These are phyloP conservation scores for Silybum marianum DNA, from an alignment of 129 eudicot genomes.

Conservation along the genomic window DNA sequence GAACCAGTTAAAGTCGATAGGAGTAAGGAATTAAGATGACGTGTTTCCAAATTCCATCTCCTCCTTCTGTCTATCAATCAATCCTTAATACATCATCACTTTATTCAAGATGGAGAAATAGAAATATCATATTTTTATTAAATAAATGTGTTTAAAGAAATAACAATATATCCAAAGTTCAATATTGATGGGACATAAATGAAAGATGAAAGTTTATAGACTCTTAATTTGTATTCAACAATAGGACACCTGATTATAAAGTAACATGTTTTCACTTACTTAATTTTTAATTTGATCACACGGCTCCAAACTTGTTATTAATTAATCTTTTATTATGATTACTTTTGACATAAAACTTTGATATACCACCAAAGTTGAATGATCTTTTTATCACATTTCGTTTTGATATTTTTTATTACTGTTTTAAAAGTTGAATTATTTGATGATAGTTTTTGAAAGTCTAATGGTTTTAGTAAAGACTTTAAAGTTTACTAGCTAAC, in stretches of 20 bases:
- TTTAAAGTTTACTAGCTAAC: too few relatives aligned
- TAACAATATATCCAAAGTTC: too few relatives aligned
- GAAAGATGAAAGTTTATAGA: background rate
- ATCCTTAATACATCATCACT: too few relatives aligned
- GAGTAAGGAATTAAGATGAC: too few relatives aligned
- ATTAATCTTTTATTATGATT: background rate
- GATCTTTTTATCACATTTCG: background rate
- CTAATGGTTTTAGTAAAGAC: too few relatives aligned
- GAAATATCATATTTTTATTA: too few relatives aligned
- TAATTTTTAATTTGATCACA: constrained; percentile 2
- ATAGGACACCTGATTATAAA: background rate
- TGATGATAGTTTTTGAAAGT: too few relatives aligned
- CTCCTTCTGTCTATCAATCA: too few relatives aligned
- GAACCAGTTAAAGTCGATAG: background rate
- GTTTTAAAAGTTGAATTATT: too few relatives aligned
- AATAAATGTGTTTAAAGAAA: too few relatives aligned
- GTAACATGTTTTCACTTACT: constrained; percentile 1
- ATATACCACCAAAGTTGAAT: background rate
- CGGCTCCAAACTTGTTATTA: background rate
- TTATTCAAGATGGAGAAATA: background rate
- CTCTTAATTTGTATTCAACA: background rate
- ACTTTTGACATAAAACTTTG: background rate
- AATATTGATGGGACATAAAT: background rate
- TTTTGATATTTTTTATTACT: background rate
- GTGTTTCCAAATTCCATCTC: too few relatives aligned